These are phyloP conservation scores for Dictyophora rubrovolvata DNA, from an alignment of 768 basidiomycete genomes.

Conservation along the genomic window DNA sequence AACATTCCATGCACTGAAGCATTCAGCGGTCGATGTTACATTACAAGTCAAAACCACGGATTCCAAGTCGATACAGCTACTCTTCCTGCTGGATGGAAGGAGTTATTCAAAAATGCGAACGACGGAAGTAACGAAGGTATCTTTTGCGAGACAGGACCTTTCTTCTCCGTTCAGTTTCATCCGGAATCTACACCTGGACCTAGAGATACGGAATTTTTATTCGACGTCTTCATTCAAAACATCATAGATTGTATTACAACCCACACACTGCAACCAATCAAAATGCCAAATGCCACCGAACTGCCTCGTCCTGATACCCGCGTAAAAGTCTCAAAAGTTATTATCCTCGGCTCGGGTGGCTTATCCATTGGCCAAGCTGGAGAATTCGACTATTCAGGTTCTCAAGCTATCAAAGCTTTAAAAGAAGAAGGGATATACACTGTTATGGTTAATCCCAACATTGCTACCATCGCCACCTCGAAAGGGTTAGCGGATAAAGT, in stretches of 20 bases:
- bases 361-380: constrained; percentile 98
- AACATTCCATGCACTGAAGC: constrained; percentile 97
- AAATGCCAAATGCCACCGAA: constrained; percentile 62
- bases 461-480: constrained; percentile 96
- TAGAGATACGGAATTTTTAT: constrained; percentile 96
- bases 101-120: constrained; percentile 93
- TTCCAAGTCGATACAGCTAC: constrained; percentile 82
- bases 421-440: constrained; percentile 99
- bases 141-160: constrained; percentile 84
- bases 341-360: constrained; percentile 95
- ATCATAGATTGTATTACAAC: constrained; percentile 63
- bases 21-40: constrained; percentile 92
- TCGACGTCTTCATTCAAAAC: constrained; percentile 92
- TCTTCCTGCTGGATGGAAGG: constrained; percentile 80
- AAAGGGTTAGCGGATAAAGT: constrained; percentile 98
- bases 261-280: constrained; percentile 43
- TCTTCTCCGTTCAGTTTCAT: constrained; percentile 99
- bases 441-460: constrained; percentile 97
- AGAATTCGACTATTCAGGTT: constrained; percentile 99
- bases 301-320: constrained; percentile 42
- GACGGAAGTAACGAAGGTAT: constrained; percentile 98
- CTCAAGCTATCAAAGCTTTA: constrained; percentile 97
- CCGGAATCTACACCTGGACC: constrained; percentile 96
- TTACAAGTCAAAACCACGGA: constrained; percentile 98
- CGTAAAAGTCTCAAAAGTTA: constrained; percentile 79